These are phyloP conservation scores for Lichina pygmaea DNA, from an alignment of 495 filamentous ascomycete genomes.

Conservation along the genomic window DNA sequence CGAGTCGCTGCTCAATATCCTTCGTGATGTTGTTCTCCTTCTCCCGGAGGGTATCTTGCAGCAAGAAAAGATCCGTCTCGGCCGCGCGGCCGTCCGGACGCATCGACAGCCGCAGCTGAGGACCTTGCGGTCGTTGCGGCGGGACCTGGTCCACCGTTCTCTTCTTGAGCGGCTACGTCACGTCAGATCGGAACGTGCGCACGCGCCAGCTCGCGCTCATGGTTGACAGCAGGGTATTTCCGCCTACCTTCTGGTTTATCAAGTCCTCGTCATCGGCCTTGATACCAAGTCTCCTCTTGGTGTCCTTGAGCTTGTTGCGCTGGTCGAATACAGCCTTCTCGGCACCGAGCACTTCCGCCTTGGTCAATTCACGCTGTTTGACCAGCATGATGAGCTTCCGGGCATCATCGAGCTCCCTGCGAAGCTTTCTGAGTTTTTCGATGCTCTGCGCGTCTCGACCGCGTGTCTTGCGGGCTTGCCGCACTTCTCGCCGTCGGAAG, in stretches of 20 bases:
- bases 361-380: constrained; percentile 48
- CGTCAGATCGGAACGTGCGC: constrained; percentile 9
- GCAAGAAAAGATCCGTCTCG: constrained; percentile 47
- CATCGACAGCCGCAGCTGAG: constrained; percentile 37
- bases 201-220: neutral
- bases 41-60: constrained; percentile 53
- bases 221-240: neutral
- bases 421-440: constrained; percentile 76
- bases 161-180: constrained; percentile 34
- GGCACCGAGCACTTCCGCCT: constrained; percentile 44
- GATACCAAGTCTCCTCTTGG: constrained; percentile 67
- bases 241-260: constrained; percentile 66
- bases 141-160: constrained; percentile 26
- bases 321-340: constrained; percentile 59
- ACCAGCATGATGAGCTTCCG: constrained; percentile 54
- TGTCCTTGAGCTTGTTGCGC: constrained; percentile 51
- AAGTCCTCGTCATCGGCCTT: constrained; percentile 78
- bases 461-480: constrained; percentile 81
- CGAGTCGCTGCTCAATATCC: constrained; percentile 55
- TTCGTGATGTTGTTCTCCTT: constrained; percentile 51
- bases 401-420: constrained; percentile 77
- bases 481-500: constrained; percentile 86
- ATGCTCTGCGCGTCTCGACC: constrained; percentile 78
- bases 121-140: constrained; percentile 24
- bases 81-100: constrained; percentile 42